These are phyloP conservation scores for Blastobotrys serpentis DNA, from an alignment of 1,139 yeast species.

Conservation along the genomic window DNA sequence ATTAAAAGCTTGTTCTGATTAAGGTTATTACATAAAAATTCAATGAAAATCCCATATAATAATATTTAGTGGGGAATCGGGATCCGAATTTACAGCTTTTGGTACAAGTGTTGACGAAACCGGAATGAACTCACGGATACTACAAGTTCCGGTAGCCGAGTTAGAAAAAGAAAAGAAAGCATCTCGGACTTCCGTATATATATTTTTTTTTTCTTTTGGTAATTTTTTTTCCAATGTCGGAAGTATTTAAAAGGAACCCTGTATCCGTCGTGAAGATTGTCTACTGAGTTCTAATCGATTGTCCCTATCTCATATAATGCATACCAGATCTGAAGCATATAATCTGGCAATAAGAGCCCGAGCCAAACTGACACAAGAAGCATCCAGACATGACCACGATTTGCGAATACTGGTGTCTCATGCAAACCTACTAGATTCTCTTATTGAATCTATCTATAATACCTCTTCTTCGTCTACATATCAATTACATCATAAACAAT, in stretches of 20 bases:
- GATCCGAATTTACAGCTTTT: no score
- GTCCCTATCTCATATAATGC: neutral
- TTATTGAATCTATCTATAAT: constrained; percentile 50
- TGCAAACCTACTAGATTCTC: constrained; percentile 69
- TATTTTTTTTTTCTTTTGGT: neutral
- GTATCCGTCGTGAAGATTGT: no score
- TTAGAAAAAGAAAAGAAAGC: neutral
- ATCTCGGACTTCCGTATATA: neutral
- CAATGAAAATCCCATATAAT: no score
- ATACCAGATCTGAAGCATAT: constrained; percentile 50
- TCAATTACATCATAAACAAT: constrained; percentile 10
- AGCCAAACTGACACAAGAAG: constrained; percentile 64
- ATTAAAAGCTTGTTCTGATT: neutral
- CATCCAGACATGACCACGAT: constrained; percentile 58
- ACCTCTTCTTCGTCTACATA: constrained; percentile 2
- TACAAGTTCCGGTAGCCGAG: neutral
- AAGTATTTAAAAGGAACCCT: neutral
- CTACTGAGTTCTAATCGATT: no score
- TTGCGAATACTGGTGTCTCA: constrained; percentile 66
- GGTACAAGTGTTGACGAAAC: neutral
- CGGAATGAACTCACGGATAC: neutral
- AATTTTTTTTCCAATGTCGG: neutral
- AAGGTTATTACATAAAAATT: neutral
- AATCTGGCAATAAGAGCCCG: constrained; percentile 68
- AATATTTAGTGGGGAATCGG: no score